Percentiles rank a stretch among this genome's conserved stretches.
phyloP scores from a whole-genome alignment of 2,329 filamentous ascomycete species.

The Scedosporium aurantiacum region DNA sequence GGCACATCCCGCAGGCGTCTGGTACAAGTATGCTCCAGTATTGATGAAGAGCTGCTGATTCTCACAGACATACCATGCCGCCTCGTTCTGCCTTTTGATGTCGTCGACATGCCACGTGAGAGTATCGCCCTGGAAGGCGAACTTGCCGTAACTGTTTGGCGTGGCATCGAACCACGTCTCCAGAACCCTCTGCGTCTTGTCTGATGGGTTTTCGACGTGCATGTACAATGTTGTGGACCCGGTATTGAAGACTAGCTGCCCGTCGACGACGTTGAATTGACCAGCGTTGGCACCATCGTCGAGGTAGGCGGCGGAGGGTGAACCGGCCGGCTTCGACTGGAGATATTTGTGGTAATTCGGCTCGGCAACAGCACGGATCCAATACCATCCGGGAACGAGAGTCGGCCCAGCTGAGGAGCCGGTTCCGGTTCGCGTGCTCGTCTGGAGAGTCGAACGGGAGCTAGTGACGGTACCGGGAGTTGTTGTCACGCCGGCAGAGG shows the following conservation, averaged over 20 bases:
- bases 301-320: conserved; percentile 37
- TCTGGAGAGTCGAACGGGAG: background rate
- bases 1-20: conserved; percentile 44
- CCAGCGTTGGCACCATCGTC: conserved; percentile 41
- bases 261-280: conserved; percentile 44
- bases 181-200: conserved; percentile 35
- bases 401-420: conserved; percentile 17
- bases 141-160: conserved; percentile 43
- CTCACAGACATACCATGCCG: conserved; percentile 48
- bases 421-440: background rate
- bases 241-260: conserved; percentile 43
- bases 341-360: conserved; percentile 49
- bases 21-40: conserved; percentile 45
- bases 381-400: conserved; percentile 39
- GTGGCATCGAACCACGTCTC: conserved; percentile 37
- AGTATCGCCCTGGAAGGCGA: conserved; percentile 46
- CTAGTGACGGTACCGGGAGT: background rate
- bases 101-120: conserved; percentile 40
- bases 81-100: conserved; percentile 40
- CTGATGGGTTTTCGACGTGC: conserved; percentile 33
- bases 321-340: conserved; percentile 32
- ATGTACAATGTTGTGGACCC: conserved; percentile 30
- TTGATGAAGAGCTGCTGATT: conserved; percentile 44
- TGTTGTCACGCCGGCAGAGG: background rate
- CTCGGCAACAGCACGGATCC: conserved; percentile 44